These are phyloP conservation scores for Podaxis pistillaris DNA, from an alignment of 768 basidiomycete genomes.

Conservation along the genomic window DNA sequence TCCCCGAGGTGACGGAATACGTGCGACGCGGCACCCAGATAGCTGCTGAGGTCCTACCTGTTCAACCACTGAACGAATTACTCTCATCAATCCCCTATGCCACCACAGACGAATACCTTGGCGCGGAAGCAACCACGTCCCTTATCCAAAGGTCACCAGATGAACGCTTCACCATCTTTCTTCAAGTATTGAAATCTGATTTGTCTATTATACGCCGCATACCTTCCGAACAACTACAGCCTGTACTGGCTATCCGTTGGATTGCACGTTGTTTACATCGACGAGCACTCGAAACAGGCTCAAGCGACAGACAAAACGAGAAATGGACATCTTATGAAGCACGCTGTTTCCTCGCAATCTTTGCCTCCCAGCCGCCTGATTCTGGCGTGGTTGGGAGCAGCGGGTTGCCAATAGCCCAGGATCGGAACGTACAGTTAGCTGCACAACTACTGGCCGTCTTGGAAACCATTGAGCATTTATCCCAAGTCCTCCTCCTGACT, in stretches of 20 bases:
- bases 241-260: constrained; percentile 64
- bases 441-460: constrained; percentile 62
- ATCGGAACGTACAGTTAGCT: constrained; percentile 65
- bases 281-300: constrained; percentile 49
- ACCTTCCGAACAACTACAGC: constrained; percentile 43
- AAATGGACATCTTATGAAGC: constrained; percentile 69
- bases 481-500: constrained; percentile 59
- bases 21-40: constrained; percentile 71
- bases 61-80: constrained; percentile 47
- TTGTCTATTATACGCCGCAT: constrained; percentile 44
- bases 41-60: constrained; percentile 53
- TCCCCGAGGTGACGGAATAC: constrained; percentile 49
- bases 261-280: constrained; percentile 47
- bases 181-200: constrained; percentile 58
- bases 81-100: constrained; percentile 32
- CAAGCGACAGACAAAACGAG: constrained; percentile 60
- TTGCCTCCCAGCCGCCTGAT: constrained; percentile 27
- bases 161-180: constrained; percentile 53
- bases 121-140: constrained; percentile 27
- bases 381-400: constrained; percentile 9
- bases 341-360: constrained; percentile 53
- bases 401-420: constrained; percentile 38
- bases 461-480: constrained; percentile 58
- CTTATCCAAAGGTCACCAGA: constrained; percentile 50
- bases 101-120: constrained; percentile 27